phyloP scores from a whole-genome alignment of 1,284 basidiomycete species.

The Sporisorium scitamineum region DNA sequence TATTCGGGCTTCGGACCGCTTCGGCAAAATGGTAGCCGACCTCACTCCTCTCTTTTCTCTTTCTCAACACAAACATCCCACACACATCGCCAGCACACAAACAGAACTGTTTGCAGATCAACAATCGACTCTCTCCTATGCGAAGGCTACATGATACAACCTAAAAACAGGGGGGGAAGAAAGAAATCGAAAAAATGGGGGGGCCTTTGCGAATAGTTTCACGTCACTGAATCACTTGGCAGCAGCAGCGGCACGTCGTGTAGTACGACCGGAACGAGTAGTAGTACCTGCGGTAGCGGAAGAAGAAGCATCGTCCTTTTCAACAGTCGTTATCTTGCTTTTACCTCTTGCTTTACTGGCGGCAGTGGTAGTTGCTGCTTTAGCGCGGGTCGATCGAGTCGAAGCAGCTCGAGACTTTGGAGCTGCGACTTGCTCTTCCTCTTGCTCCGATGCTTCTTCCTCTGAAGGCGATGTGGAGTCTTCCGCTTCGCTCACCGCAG shows the following conservation, averaged over 20 bases:
- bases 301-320: constrained; percentile 7
- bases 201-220: no score
- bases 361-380: constrained; percentile 11
- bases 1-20: no score
- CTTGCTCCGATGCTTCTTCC: constrained; percentile 1
- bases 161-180: not conserved
- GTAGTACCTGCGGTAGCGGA: constrained; percentile 24
- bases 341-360: constrained; percentile 9
- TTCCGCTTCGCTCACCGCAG: constrained; percentile 1
- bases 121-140: not conserved
- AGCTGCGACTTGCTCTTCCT: constrained; percentile 4
- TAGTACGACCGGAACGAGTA: constrained; percentile 23
- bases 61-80: not conserved
- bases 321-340: not conserved
- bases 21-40: no score
- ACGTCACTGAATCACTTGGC: constrained; percentile 17
- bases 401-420: constrained; percentile 13
- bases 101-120: not conserved
- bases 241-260: constrained; percentile 13
- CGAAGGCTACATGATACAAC: not conserved
- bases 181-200: constrained; percentile 2
- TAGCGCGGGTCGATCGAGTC: constrained; percentile 15
- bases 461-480: not conserved
- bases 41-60: not conserved
- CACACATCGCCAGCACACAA: no score